These are phyloP conservation scores for Kokia cookei DNA, from an alignment of 441 rosid species.

Conservation along the genomic window DNA sequence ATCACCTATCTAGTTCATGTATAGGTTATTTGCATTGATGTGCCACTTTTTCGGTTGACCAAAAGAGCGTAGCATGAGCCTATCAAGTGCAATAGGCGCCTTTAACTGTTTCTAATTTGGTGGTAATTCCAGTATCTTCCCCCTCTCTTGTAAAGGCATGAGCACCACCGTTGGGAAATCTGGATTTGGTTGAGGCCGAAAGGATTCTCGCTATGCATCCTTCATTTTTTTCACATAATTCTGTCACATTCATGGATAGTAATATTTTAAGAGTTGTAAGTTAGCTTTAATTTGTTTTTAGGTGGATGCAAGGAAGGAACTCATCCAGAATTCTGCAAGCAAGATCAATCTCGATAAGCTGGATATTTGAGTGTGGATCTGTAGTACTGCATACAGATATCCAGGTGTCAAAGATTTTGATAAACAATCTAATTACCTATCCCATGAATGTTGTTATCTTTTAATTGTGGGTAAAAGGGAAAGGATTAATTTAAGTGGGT, in stretches of 20 bases:
- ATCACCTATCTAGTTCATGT: background rate
- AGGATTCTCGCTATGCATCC: background rate
- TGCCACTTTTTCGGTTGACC: background rate
- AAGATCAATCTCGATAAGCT: conserved; percentile 54
- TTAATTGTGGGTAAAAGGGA: background rate
- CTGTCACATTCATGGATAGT: background rate
- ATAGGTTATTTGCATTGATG: background rate
- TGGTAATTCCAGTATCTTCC: background rate
- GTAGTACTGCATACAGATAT: background rate
- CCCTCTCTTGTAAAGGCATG: background rate
- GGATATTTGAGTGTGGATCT: conserved; percentile 42
- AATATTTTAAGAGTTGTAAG: background rate
- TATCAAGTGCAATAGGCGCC: background rate
- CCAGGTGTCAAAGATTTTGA: background rate
- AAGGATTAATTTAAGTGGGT: background rate
- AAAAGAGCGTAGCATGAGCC: background rate
- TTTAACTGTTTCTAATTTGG: background rate
- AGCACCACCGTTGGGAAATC: background rate
- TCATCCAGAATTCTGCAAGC: conserved; percentile 56
- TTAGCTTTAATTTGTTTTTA: conserved; percentile 8
- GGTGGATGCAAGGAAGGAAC: conserved; percentile 84
- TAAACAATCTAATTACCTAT: background rate
- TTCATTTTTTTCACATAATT: background rate
- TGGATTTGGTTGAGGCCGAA: background rate
- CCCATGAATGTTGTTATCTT: background rate